phyloP scores from a whole-genome alignment of 352 stramenopile species.

The Globisporangium barbulae region DNA sequence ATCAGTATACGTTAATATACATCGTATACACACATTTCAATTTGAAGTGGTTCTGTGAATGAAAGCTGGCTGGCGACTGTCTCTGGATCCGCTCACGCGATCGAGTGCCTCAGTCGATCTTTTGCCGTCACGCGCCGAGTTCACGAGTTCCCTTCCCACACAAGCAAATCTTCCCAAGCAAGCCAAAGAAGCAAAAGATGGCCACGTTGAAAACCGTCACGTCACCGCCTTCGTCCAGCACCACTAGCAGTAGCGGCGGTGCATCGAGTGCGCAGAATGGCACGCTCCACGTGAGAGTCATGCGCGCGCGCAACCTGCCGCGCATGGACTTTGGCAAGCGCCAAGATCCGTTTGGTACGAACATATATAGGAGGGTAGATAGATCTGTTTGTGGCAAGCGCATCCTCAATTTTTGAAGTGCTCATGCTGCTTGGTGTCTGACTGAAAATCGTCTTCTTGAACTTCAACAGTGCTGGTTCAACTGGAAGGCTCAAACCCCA shows the following conservation, averaged over 20 bases:
- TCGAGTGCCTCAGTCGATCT: slow-evolving; percentile 10
- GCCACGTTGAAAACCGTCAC: slow-evolving; percentile 8
- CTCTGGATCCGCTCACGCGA: slow-evolving; percentile 8
- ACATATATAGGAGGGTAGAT: slow-evolving; percentile 5
- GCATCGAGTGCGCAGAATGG: slow-evolving; percentile 28
- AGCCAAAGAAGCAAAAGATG: not conserved
- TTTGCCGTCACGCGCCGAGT: slow-evolving; percentile 14
- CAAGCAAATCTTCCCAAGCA: too few relatives aligned
- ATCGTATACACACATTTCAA: not conserved
- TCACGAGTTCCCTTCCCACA: not conserved
- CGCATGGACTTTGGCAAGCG: slow-evolving; percentile 81
- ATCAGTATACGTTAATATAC: not conserved
- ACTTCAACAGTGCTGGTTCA: slow-evolving; percentile 54
- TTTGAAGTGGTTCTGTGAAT: slow-evolving; percentile 4
- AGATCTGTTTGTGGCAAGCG: slow-evolving; percentile 7
- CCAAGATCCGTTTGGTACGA: slow-evolving; percentile 70
- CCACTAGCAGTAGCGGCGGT: not conserved
- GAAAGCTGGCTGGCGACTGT: slow-evolving; percentile 8
- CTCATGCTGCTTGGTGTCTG: slow-evolving; percentile 6
- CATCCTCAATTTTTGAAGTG: not conserved
- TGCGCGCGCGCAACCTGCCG: slow-evolving; percentile 54
- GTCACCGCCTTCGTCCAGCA: not conserved
- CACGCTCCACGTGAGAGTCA: slow-evolving; percentile 75
- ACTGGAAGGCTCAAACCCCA: slow-evolving; percentile 59
- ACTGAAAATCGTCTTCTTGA: not conserved